Percentiles rank a stretch among this genome's conserved stretches.
Evolutionary conservation across 805 yeast genomes (phyloP).

Genomic region (Grigorovia humatica): DNA sequence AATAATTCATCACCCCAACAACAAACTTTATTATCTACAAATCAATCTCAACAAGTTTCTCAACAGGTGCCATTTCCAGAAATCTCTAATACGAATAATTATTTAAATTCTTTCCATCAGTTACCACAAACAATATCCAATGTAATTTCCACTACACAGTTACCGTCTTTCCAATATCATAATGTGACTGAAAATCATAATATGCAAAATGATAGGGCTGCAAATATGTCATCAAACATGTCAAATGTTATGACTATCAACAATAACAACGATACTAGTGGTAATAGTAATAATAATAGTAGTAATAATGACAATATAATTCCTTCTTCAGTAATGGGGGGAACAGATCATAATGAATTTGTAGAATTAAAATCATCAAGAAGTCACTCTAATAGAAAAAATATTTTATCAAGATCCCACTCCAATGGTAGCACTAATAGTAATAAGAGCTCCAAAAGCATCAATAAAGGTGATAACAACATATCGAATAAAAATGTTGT

Average conservation of each 20-base stretch:
- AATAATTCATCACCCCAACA: not conserved
- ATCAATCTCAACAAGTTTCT: not conserved
- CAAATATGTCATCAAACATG: not conserved
- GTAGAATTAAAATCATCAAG: not conserved
- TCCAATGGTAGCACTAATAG: not conserved
- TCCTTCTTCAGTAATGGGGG: not conserved
- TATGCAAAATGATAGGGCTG: not conserved
- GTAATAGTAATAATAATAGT: too few species aligned
- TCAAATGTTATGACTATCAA: not conserved
- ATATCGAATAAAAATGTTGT: not conserved
- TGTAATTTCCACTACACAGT: not conserved
- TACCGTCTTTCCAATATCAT: not conserved
- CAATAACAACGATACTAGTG: not conserved
- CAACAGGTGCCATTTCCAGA: not conserved
- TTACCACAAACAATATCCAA: not conserved
- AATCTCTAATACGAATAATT: not conserved
- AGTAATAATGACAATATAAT: too few species aligned
- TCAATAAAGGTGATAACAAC: not conserved
- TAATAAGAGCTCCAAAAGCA: not conserved
- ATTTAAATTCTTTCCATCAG: not conserved
- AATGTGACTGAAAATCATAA: not conserved
- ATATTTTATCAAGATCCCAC: not conserved
- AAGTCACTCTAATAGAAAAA: not conserved
- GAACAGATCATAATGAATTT: not conserved
- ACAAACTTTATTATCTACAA: not conserved